phyloP scores from a whole-genome alignment of 2,329 filamentous ascomycete genomes.

The Diaporthe citrichinensis region DNA sequence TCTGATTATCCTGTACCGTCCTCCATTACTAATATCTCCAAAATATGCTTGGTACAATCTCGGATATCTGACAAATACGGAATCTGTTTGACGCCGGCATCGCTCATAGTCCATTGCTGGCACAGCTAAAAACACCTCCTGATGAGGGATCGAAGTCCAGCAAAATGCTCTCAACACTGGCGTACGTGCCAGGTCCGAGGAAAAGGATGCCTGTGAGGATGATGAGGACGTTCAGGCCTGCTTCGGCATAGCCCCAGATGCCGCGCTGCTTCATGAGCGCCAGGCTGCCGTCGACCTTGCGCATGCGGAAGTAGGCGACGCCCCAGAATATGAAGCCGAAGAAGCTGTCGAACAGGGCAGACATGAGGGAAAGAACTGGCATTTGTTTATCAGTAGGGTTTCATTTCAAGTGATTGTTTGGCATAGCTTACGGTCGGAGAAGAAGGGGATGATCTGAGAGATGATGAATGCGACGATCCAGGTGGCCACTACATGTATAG shows the following conservation, averaged over 20 bases:
- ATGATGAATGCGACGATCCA: conserved; percentile 96
- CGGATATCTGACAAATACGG: neutral
- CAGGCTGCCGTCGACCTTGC: conserved; percentile 72
- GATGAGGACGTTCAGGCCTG: conserved; percentile 79
- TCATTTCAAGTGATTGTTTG: neutral
- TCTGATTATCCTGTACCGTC: neutral
- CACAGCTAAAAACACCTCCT: conserved; percentile 81
- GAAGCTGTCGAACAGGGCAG: conserved; percentile 92
- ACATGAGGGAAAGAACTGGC: conserved; percentile 78
- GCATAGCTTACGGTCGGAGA: conserved; percentile 74
- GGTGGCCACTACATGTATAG: conserved; percentile 61
- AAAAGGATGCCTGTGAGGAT: conserved; percentile 86
- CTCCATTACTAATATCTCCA: neutral
- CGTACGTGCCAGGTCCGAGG: conserved; percentile 85
- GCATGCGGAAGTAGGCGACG: conserved; percentile 84
- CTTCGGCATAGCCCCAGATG: conserved; percentile 64
- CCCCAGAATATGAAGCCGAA: conserved; percentile 98
- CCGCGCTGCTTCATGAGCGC: conserved; percentile 67
- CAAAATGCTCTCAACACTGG: conserved; percentile 80
- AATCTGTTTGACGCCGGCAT: too few relatives aligned
- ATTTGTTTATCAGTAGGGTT: conserved; percentile 28
- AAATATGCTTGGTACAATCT: neutral
- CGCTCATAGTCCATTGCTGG: conserved; percentile 73
- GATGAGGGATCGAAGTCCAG: conserved; percentile 75
- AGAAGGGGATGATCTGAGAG: conserved; percentile 94